Conservation (phyloP, 176 grass and related monocot genomes). For the Oryza glaberrima region DNA sequence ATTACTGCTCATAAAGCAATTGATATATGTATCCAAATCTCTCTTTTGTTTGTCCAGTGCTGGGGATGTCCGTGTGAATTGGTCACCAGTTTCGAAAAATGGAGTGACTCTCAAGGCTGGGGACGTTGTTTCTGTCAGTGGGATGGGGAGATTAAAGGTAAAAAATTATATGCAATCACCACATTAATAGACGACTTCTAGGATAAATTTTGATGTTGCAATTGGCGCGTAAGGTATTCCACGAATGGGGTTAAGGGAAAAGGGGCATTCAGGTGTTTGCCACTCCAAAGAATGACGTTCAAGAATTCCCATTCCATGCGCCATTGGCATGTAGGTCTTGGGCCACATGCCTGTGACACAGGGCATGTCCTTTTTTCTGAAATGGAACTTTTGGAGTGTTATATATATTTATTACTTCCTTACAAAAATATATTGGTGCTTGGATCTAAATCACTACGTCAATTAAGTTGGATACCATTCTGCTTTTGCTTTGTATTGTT, state of each 20-base stretch:
- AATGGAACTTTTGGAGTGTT: not conserved
- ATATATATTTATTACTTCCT: not conserved
- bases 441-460: constrained; percentile 6
- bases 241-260: not conserved
- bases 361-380: not conserved
- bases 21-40: constrained; percentile 11
- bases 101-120: constrained; percentile 78
- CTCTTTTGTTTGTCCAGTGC: constrained; percentile 55
- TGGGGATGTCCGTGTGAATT: constrained; percentile 92
- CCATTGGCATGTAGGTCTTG: not conserved
- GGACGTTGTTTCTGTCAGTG: constrained; percentile 89
- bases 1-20: not conserved
- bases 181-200: constrained; percentile 13
- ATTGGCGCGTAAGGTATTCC: not conserved
- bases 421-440: not conserved
- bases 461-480: constrained; percentile 4
- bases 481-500: not conserved
- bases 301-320: not conserved
- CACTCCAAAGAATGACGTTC: not conserved
- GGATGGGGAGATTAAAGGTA: constrained; percentile 91
- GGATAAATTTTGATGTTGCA: constrained; percentile 15
- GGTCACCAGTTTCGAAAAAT: constrained; percentile 79
- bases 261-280: not conserved
- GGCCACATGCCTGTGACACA: not conserved
- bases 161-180: not conserved